Percentiles rank a stretch among this genome's conserved stretches.
These are phyloP conservation scores for Leptosphaerulina australis DNA, from an alignment of 2,329 filamentous ascomycete genomes.

Conservation along the genomic window DNA sequence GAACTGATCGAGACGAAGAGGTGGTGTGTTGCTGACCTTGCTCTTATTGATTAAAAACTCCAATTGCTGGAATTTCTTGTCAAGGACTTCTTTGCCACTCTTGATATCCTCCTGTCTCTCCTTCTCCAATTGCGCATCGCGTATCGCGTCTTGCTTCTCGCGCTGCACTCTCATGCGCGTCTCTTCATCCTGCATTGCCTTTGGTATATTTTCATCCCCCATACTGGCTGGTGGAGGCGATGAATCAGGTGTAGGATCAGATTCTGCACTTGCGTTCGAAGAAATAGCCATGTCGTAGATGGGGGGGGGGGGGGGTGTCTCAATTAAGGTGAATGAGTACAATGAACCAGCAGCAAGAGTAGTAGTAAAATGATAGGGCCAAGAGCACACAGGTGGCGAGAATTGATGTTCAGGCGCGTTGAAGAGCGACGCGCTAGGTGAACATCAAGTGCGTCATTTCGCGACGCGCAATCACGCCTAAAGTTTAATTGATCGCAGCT, in stretches of 20 bases:
- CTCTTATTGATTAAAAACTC: constrained; percentile 60
- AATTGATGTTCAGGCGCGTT: constrained; percentile 15
- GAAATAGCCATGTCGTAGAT: constrained; percentile 32
- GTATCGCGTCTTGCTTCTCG: constrained; percentile 54
- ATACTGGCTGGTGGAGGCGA: constrained; percentile 42
- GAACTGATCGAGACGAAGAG: not conserved
- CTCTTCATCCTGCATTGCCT: constrained; percentile 55
- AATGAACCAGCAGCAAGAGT: not conserved
- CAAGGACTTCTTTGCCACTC: constrained; percentile 53
- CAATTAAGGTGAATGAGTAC: not conserved
- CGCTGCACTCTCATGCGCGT: constrained; percentile 52
- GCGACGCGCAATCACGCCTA: constrained; percentile 37
- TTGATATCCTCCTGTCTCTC: constrained; percentile 55
- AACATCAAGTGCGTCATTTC: constrained; percentile 32
- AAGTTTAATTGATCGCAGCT: constrained; percentile 14
- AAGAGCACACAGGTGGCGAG: constrained; percentile 18
- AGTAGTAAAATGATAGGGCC: not conserved
- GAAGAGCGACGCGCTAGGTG: constrained; percentile 32
- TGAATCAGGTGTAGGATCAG: constrained; percentile 43
- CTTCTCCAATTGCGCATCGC: constrained; percentile 51
- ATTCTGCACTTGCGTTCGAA: constrained; percentile 28
- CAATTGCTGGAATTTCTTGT: constrained; percentile 59
- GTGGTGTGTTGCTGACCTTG: constrained; percentile 45
- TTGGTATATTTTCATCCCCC: constrained; percentile 41
- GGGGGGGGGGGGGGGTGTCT: too few species aligned